Base-by-base conservation (phyloP, 2,329 filamentous ascomycete genomes). In the Colletotrichum graminicola region DNA sequence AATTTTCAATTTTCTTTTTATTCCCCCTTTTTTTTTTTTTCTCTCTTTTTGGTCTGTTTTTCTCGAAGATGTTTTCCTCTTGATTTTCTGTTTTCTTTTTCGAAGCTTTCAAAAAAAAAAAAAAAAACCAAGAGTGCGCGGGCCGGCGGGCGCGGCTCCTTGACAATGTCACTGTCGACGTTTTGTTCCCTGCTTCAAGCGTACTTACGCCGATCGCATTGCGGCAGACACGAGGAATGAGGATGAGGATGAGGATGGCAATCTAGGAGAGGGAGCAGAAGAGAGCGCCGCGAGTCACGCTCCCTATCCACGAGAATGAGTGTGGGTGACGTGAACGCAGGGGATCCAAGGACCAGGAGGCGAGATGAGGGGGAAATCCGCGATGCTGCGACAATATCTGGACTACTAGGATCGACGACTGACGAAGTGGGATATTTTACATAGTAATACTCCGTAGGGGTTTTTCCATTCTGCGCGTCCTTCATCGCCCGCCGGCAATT, bases 381-480 rank as follows among this genome's bases (percentile, higher is more conserved):
- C 12, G 34, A 63, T 52, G 29, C 18, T 52, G 52, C 59, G 16
- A 23, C 45, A 21, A 67, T 67, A 67, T 67, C 64, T 55, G 8
- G n/a, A 47, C 21, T 47, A 47, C 7, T 47, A 62, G 65, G 43
- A 67, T 57, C 57, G 21, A 47, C 43, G 41, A 43, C 7, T 10
- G 6, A 45, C 18, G 18, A n/a, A n/a, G 5, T 16, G 55, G 68
- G 52, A 16, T 59, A 56, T 62, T 62, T 62, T 67, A 39, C 36
- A 39, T 12, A 39, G 36, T 39, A 67, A 71, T 67, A 62, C n/a
- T n/a, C n/a, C n/a, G n/a, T n/a, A n/a, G n/a, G 34, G 47, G 41
- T 62, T 71, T 66, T 47, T 62, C 57, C 18, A 23, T 34, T 56
- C 39, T 43, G 45, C 56, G 49, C 12, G 36, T 43, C 52, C 23